These are phyloP conservation scores for Hemisphaericaspora subhashii DNA, from an alignment of 1,139 yeast species.

Conservation along the genomic window DNA sequence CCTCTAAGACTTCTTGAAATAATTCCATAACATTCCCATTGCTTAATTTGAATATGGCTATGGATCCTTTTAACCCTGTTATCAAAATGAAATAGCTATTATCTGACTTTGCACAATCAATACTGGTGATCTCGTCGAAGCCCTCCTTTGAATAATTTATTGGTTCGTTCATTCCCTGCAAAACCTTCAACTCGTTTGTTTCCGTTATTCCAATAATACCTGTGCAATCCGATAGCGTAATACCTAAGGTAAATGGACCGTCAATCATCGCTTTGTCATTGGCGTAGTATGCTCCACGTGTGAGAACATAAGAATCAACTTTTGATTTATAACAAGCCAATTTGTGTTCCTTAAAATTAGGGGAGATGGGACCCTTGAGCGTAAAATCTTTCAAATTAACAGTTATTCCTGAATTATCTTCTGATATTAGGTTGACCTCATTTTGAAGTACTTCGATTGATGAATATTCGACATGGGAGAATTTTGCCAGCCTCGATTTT, in stretches of 20 bases:
- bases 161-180: neutral
- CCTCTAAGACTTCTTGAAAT: neutral
- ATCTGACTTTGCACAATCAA: neutral
- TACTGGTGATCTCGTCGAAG: constrained; percentile 4
- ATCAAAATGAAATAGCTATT: neutral
- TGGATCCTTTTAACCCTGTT: neutral
- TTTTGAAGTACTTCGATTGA: neutral
- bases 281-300: neutral
- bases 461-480: neutral
- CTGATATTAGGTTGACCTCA: neutral
- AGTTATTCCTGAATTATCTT: neutral
- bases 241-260: neutral
- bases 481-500: neutral
- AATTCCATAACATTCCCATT: neutral
- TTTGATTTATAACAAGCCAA: neutral
- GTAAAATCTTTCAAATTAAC: neutral
- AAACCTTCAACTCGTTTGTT: neutral
- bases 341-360: neutral
- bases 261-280: neutral
- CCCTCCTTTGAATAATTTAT: neutral
- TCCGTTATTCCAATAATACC: neutral
- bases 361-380: neutral
- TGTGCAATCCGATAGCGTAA: neutral
- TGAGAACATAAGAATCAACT: neutral
- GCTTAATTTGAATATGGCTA: neutral